These are phyloP conservation scores for Lagenidium sp. DNA, from an alignment of 352 stramenopile species.

Conservation along the genomic window DNA sequence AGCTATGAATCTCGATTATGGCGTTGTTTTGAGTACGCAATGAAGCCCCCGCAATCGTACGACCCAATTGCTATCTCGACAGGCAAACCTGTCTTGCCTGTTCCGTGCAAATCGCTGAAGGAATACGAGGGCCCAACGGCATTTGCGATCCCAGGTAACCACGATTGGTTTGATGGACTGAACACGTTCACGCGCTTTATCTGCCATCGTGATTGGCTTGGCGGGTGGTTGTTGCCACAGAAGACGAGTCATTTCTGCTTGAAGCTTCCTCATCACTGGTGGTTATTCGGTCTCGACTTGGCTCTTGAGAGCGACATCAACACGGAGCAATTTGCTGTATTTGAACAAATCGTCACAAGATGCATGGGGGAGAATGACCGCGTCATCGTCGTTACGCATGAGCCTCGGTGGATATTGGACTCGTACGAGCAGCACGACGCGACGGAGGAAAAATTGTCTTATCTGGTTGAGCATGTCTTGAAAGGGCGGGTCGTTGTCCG, in stretches of 20 bases:
- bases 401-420: slow-evolving; percentile 88
- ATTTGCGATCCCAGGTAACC: slow-evolving; percentile 86
- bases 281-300: slow-evolving; percentile 88
- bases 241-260: slow-evolving; percentile 90
- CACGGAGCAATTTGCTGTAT: slow-evolving; percentile 89
- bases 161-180: slow-evolving; percentile 93
- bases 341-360: slow-evolving; percentile 72
- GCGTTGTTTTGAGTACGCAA: slow-evolving; percentile 90
- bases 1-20: slow-evolving; percentile 90
- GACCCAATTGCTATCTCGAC: slow-evolving; percentile 86
- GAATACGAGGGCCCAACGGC: slow-evolving; percentile 67
- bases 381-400: slow-evolving; percentile 90
- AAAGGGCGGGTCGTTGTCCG: slow-evolving; percentile 65
- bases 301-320: slow-evolving; percentile 91
- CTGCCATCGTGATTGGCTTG: slow-evolving; percentile 87
- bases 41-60: slow-evolving; percentile 83
- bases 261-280: slow-evolving; percentile 88
- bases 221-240: slow-evolving; percentile 89
- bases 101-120: slow-evolving; percentile 28
- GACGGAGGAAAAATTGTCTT: slow-evolving; percentile 70
- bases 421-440: slow-evolving; percentile 70
- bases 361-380: slow-evolving; percentile 74
- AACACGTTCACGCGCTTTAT: slow-evolving; percentile 90
- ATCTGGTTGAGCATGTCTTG: slow-evolving; percentile 65
- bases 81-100: slow-evolving; percentile 50